Conservation (phyloP, 768 basidiomycete species). For the Calvatia gigantea region DNA sequence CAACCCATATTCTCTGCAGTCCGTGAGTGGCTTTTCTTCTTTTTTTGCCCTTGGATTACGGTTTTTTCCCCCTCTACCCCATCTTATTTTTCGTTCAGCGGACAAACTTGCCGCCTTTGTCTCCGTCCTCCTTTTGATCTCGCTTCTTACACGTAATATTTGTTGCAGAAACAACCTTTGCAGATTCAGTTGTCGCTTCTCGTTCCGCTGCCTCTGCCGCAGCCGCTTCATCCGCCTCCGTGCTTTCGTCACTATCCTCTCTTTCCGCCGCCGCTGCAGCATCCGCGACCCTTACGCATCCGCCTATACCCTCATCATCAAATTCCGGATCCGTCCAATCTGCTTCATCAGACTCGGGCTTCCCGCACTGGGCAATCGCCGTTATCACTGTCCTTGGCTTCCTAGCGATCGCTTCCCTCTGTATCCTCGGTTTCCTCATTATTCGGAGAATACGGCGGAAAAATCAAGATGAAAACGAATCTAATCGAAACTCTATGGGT, state of each 20-base stretch:
- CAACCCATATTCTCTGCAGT: conserved; percentile 78
- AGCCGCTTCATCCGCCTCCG: conserved; percentile 28
- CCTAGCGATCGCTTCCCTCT: conserved; percentile 70
- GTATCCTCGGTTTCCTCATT: conserved; percentile 69
- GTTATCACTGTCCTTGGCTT: conserved; percentile 85
- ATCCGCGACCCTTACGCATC: conserved; percentile 21
- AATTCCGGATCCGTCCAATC: conserved; percentile 45
- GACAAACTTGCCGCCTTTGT: conserved; percentile 5
- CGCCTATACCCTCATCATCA: conserved; percentile 14
- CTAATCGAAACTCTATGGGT: conserved; percentile 73
- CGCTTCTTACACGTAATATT: conserved; percentile 12
- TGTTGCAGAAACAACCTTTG: conserved; percentile 66
- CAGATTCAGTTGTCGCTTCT: conserved; percentile 62
- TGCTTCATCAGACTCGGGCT: conserved; percentile 32
- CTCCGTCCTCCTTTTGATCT: conserved; percentile 9
- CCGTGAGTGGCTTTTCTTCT: conserved; percentile 49
- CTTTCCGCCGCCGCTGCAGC: conserved; percentile 32
- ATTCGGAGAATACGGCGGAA: conserved; percentile 63
- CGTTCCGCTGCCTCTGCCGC: conserved; percentile 42
- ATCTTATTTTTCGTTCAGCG: conserved; percentile 6
- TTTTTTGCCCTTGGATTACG: background rate
- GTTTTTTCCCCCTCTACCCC: background rate
- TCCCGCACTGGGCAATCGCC: conserved; percentile 91
- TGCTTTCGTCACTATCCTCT: conserved; percentile 23
- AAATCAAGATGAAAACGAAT: conserved; percentile 35